Base-by-base conservation (phyloP, 2,329 filamentous ascomycete genomes). In the Alternaria sp. region DNA sequence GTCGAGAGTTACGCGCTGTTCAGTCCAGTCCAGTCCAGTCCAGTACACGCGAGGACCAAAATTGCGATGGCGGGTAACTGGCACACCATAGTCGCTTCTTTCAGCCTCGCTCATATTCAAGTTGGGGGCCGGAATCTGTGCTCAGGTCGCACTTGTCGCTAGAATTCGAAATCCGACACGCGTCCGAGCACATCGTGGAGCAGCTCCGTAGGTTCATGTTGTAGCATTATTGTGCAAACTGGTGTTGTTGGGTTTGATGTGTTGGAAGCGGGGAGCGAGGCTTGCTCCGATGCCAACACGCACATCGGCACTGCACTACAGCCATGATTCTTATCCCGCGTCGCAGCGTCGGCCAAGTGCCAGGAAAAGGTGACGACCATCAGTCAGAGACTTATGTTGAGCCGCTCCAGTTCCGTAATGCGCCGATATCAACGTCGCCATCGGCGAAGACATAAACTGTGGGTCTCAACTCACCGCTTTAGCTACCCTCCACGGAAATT, bases 41-140 rank as follows among this genome's bases (percentile, higher is more conserved):
- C 24, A 51, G 47, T 28, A 41, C 52, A 46, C 54, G 58, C 43
- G 38, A 42, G n/a, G 28, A 22, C 61, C 51, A 57, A 63, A 66
- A 68, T 58, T 59, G 64, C 58, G 64, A 68, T 66, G 66, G 64
- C 66, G 56, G 64, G 62, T 58, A 54, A 59, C 61, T 60, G 56
- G 52, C 46, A 60, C 59, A 59, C 59, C 57, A 51, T 54, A 51
- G 55, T 47, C 52, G 52, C 65, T 30, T 49, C 56, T 41, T 49
- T 59, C 56, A 60, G 62, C 28, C 42, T 63, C 42, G 59, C 52
- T 55, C 57, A 61, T 61, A 30, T 47, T 38, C 30, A 42, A 32
- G 22, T 58, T 67, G 62, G 66, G 64, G 66, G 62, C 61, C 64
- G 38, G 52, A 63, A 58, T 38, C 46, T 7, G 30, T 22, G 42